A percentile compares a stretch with the other conserved stretches of the same genome.
Evolutionary conservation across 1,284 basidiomycete genomes (phyloP).

Genomic region (Papiliotrema terrestris): DNA sequence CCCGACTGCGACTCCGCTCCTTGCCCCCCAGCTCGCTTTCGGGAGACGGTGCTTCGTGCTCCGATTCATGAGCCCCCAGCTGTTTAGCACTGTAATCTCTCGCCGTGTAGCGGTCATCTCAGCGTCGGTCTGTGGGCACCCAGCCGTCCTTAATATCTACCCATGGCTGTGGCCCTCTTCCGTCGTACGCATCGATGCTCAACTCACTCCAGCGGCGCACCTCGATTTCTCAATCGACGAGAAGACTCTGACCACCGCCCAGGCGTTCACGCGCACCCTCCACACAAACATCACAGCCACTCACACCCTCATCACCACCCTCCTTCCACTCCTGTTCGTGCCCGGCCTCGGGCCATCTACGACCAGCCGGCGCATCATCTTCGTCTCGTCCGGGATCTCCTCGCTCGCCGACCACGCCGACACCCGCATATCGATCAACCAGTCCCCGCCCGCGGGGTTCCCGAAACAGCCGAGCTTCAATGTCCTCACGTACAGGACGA

Average conservation of each 20-base stretch:
- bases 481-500: slow-evolving; percentile 3
- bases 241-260: background rate
- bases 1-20: background rate
- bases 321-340: slow-evolving; percentile 8
- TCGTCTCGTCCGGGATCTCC: background rate
- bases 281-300: slow-evolving; percentile 10
- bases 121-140: no score
- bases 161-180: no score
- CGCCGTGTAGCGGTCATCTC: no score
- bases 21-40: no score
- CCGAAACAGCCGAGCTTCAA: background rate
- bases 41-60: no score
- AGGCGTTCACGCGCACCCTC: slow-evolving; percentile 4
- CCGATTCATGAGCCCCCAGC: no score
- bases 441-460: background rate
- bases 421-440: background rate
- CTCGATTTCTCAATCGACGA: background rate
- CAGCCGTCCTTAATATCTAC: no score
- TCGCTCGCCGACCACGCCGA: background rate
- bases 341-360: background rate
- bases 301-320: slow-evolving; percentile 5
- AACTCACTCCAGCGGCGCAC: background rate
- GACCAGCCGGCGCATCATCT: slow-evolving; percentile 5
- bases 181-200: no score
- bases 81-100: no score